phyloP scores from a whole-genome alignment of 2,329 filamentous ascomycete genomes.

The Huntiella bhutanensis region DNA sequence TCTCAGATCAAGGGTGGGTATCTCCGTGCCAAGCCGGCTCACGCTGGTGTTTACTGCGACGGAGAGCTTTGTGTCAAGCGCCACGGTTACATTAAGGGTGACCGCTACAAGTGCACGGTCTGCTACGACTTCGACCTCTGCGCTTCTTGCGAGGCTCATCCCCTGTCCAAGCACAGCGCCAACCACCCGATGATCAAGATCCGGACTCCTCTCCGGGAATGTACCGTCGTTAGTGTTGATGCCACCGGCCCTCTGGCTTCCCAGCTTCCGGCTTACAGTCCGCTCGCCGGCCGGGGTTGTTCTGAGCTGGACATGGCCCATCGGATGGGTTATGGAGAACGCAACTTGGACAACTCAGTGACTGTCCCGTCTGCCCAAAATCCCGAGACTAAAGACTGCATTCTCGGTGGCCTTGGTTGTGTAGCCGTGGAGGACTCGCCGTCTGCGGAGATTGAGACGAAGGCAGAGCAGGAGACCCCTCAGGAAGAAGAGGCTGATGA shows the following conservation, averaged over 20 bases:
- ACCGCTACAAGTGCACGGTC: conserved; percentile 92
- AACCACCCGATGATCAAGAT: conserved; percentile 97
- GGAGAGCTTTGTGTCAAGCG: conserved; percentile 56
- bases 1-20: conserved; percentile 21
- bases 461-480: conserved; percentile 15
- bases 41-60: conserved; percentile 84
- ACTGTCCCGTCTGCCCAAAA: no score
- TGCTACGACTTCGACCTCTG: conserved; percentile 94
- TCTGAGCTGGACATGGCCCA: no score
- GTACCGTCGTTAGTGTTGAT: conserved; percentile 44
- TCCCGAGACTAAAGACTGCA: conserved; percentile 36
- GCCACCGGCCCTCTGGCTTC: conserved; percentile 45
- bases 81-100: conserved; percentile 53
- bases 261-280: neutral
- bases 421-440: conserved; percentile 46
- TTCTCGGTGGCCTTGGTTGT: conserved; percentile 90
- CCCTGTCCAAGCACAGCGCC: conserved; percentile 69
- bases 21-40: conserved; percentile 21
- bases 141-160: conserved; percentile 77
- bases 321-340: no score
- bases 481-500: conserved; percentile 20
- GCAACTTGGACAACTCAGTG: no score
- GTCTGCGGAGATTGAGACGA: neutral
- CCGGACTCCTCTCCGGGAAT: conserved; percentile 75
- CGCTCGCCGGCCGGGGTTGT: no score